A percentile compares a stretch with the other conserved stretches of the same genome.
Evolutionary conservation across 176 grass and related monocot genomes (phyloP).

Genomic region (Oryza brachyantha): DNA sequence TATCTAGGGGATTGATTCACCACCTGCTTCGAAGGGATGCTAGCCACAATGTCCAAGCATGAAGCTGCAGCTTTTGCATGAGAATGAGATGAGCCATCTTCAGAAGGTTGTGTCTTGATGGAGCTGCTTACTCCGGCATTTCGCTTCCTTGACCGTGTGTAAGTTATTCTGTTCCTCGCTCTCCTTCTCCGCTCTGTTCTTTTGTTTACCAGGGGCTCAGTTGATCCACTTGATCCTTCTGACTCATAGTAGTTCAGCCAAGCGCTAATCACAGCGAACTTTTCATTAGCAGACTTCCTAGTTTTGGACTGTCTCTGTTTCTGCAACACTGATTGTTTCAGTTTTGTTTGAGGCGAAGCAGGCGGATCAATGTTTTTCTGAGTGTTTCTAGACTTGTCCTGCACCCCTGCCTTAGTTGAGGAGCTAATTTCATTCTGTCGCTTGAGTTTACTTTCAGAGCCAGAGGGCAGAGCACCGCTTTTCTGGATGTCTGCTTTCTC

Average conservation of each 20-base stretch:
- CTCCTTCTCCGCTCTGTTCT: slow-evolving; percentile 58
- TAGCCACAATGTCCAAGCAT: neutral
- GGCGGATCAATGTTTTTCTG: neutral
- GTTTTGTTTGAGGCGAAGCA: neutral
- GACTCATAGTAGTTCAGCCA: slow-evolving; percentile 64
- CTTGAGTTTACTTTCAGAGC: neutral
- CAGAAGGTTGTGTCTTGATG: neutral
- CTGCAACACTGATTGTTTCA: neutral
- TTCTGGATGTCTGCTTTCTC: neutral
- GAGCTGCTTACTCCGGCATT: neutral
- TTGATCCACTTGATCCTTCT: slow-evolving; percentile 57
- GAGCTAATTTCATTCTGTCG: neutral
- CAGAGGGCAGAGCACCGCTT: neutral
- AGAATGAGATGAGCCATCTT: neutral
- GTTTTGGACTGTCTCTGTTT: slow-evolving; percentile 18
- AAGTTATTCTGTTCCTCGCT: slow-evolving; percentile 29
- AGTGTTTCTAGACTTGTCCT: neutral
- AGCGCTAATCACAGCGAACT: slow-evolving; percentile 37
- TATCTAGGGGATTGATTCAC: neutral
- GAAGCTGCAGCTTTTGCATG: neutral
- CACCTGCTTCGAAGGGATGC: neutral
- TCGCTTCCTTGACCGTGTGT: slow-evolving; percentile 34
- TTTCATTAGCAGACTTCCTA: slow-evolving; percentile 1
- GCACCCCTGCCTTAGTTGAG: slow-evolving; percentile 9
- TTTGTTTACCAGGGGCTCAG: slow-evolving; percentile 59